These are phyloP conservation scores for Calonectria multiphialidica DNA, from an alignment of 2,329 filamentous ascomycete genomes.

Conservation along the genomic window DNA sequence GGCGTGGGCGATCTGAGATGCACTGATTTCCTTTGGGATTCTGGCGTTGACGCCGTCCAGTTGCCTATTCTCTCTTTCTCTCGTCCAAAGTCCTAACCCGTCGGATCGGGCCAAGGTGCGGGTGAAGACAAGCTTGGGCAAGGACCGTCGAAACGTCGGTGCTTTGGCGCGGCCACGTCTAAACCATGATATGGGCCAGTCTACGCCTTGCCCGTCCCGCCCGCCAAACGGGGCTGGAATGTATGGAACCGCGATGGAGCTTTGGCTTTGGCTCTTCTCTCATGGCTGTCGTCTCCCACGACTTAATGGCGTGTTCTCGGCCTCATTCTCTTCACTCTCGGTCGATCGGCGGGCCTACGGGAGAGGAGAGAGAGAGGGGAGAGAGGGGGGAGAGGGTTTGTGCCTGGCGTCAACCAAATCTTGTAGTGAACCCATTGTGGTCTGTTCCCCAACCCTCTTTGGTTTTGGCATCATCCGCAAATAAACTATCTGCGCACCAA, in stretches of 20 bases:
- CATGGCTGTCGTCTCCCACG: background rate
- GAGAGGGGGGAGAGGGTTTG: background rate
- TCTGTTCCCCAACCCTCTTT: background rate
- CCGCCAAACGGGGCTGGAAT: conserved; percentile 15
- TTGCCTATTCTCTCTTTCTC: background rate
- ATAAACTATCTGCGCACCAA: background rate
- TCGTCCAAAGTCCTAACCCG: conserved; percentile 21
- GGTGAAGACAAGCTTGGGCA: conserved; percentile 24
- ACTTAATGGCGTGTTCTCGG: conserved; percentile 14
- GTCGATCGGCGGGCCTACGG: background rate
- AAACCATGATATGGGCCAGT: background rate
- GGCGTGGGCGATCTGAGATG: background rate
- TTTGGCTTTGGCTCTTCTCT: background rate
- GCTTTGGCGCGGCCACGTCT: conserved; percentile 18
- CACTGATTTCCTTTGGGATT: conserved; percentile 4
- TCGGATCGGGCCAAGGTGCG: conserved; percentile 38
- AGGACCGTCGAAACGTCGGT: conserved; percentile 31
- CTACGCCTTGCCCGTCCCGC: conserved; percentile 14
- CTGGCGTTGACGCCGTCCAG: conserved; percentile 1
- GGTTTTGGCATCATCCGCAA: background rate
- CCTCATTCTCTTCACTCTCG: background rate
- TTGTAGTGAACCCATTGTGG: background rate
- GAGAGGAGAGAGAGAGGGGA: background rate
- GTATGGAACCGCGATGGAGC: conserved; percentile 7
- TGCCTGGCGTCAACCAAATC: background rate